phyloP scores from a whole-genome alignment of 2,329 filamentous ascomycete genomes.

The Penicillium sp. region DNA sequence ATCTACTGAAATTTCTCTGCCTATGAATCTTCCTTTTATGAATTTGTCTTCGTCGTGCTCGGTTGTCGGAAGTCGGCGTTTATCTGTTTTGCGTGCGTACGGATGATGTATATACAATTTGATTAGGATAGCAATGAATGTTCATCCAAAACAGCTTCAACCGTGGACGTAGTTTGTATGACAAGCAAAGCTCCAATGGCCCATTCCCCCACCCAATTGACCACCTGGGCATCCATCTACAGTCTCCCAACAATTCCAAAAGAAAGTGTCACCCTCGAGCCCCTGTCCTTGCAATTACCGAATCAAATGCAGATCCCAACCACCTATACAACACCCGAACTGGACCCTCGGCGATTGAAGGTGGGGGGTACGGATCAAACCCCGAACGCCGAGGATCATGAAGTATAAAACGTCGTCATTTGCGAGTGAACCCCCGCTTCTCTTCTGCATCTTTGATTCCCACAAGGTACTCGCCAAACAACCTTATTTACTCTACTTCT shows the following conservation, averaged over 20 bases:
- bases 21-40: constrained; percentile 8
- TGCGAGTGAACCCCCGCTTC: background rate
- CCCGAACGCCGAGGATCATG: background rate
- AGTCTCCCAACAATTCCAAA: background rate
- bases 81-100: constrained; percentile 6
- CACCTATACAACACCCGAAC: no score
- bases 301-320: background rate
- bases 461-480: constrained; percentile 14
- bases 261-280: background rate
- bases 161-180: no score
- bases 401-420: background rate
- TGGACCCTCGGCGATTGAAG: background rate
- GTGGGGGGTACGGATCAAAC: background rate
- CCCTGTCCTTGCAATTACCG: background rate
- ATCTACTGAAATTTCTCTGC: constrained; percentile 6
- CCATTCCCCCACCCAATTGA: background rate
- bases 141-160: background rate
- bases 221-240: background rate
- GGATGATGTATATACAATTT: constrained; percentile 20
- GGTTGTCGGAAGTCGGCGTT: constrained; percentile 13
- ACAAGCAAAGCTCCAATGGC: no score
- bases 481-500: background rate
- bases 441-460: constrained; percentile 13
- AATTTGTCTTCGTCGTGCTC: background rate
- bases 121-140: constrained; percentile 12